These are phyloP conservation scores for Vaccinium myrtillus DNA, from an alignment of 148 eudicot genomes.

Conservation along the genomic window DNA sequence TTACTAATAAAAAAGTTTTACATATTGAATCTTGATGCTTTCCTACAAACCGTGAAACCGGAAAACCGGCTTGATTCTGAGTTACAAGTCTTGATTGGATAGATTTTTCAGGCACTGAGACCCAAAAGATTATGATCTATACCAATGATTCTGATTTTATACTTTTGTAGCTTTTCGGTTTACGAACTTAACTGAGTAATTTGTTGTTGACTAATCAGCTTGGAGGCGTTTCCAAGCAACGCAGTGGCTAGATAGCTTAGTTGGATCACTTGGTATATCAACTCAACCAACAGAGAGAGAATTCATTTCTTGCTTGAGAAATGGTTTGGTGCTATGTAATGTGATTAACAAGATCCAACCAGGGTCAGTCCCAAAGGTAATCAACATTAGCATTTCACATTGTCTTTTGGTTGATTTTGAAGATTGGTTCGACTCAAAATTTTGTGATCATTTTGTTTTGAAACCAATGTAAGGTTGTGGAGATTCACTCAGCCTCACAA, in stretches of 20 bases:
- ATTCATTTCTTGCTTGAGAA: constrained; percentile 94
- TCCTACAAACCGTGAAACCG: not conserved
- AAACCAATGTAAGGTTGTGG: constrained; percentile 51
- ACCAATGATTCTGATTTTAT: not conserved
- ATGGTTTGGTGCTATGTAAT: constrained; percentile 82
- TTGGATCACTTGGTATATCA: constrained; percentile 63
- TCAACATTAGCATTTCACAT: not conserved
- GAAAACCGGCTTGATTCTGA: not conserved
- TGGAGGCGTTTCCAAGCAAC: constrained; percentile 73
- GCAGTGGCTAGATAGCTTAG: constrained; percentile 68
- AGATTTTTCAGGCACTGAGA: not conserved
- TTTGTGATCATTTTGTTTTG: not conserved
- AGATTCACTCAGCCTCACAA: constrained; percentile 40
- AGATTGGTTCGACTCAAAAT: not conserved
- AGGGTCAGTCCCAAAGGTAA: constrained; percentile 84
- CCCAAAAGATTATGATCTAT: not conserved
- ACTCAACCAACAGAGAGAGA: constrained; percentile 67
- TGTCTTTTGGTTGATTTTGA: not conserved
- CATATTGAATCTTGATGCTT: not conserved
- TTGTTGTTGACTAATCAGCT: constrained; percentile 33
- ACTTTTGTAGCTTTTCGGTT: not conserved
- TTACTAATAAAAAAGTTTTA: not conserved
- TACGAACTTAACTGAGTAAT: not conserved
- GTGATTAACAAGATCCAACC: constrained; percentile 79
- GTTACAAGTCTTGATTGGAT: not conserved